Evolutionary conservation across 768 basidiomycete genomes (phyloP).

Genomic region (Auriscalpium orientale): DNA sequence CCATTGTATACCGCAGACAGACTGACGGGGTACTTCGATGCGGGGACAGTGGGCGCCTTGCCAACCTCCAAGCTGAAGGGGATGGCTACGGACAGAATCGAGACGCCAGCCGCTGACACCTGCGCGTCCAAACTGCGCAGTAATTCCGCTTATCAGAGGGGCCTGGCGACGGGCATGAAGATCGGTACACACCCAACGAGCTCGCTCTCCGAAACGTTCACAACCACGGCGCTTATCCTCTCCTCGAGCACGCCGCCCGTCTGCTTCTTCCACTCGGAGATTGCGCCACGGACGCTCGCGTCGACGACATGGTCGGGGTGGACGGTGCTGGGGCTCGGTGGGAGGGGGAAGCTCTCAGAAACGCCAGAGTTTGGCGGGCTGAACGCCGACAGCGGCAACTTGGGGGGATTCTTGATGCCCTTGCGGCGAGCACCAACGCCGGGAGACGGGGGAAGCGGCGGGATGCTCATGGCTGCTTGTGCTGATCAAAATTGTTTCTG

Average conservation of each 20-base stretch:
- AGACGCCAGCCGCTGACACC: constrained; percentile 7
- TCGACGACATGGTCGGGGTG: constrained; percentile 62
- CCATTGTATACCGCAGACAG: constrained; percentile 51
- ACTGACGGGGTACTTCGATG: constrained; percentile 36
- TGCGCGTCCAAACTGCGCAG: constrained; percentile 12
- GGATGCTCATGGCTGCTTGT: too few species aligned
- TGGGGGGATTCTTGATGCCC: constrained; percentile 57
- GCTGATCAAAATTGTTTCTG: too few species aligned
- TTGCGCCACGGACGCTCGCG: constrained; percentile 47
- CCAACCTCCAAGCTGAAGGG: constrained; percentile 54
- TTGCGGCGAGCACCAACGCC: constrained; percentile 47
- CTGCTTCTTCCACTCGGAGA: constrained; percentile 46
- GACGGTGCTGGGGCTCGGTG: constrained; percentile 60
- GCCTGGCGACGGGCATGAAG: neutral
- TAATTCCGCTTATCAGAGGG: neutral
- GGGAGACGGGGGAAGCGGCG: constrained; percentile 30
- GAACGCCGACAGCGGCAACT: constrained; percentile 71
- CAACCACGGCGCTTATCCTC: constrained; percentile 48
- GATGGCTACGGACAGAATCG: constrained; percentile 46
- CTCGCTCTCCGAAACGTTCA: constrained; percentile 3
- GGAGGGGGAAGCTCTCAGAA: constrained; percentile 58
- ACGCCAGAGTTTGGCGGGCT: constrained; percentile 61
- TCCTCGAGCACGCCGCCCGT: constrained; percentile 37
- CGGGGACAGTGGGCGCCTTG: constrained; percentile 29
- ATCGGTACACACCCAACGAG: constrained; percentile 38